These are phyloP conservation scores for Aspergillus luchuensis DNA, from an alignment of 2,329 filamentous ascomycete genomes.

Conservation along the genomic window DNA sequence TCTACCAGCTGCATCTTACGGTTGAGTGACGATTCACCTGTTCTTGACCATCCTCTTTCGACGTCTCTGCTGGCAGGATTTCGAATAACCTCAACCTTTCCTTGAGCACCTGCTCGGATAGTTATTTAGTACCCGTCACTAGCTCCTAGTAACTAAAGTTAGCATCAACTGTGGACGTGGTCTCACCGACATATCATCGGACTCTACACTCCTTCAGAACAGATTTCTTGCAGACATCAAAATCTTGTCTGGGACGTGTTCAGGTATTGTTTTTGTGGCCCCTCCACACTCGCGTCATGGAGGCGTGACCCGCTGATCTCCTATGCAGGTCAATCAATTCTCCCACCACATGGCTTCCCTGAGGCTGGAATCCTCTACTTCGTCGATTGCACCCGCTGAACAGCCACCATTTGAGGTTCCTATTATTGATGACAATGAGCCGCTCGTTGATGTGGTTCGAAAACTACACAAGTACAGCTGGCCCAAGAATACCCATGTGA, in stretches of 20 bases:
- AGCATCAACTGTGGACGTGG: background rate
- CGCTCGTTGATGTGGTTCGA: conserved; percentile 41
- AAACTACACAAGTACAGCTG: conserved; percentile 41
- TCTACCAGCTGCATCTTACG: background rate
- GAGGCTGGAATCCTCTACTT: conserved; percentile 18
- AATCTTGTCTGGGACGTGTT: background rate
- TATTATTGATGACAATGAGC: conserved; percentile 44
- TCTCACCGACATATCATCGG: conserved; percentile 8
- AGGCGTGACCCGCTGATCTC: background rate
- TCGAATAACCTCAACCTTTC: background rate
- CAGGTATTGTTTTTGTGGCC: background rate
- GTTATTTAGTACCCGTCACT: background rate
- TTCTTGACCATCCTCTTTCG: background rate
- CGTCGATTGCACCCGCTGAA: conserved; percentile 20
- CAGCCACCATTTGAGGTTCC: conserved; percentile 41
- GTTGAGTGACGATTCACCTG: background rate
- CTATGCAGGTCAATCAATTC: background rate
- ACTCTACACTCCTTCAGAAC: background rate
- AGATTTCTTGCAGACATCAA: background rate
- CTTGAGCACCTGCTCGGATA: background rate
- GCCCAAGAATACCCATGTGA: background rate
- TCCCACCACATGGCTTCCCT: conserved; percentile 9
- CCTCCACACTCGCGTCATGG: background rate
- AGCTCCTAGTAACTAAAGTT: background rate
- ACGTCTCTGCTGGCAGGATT: background rate